Evolutionary conservation across 257 asterid genomes (phyloP), one percentile per base, ranked within the genome.

Genomic region (Solanum neorickii): DNA sequence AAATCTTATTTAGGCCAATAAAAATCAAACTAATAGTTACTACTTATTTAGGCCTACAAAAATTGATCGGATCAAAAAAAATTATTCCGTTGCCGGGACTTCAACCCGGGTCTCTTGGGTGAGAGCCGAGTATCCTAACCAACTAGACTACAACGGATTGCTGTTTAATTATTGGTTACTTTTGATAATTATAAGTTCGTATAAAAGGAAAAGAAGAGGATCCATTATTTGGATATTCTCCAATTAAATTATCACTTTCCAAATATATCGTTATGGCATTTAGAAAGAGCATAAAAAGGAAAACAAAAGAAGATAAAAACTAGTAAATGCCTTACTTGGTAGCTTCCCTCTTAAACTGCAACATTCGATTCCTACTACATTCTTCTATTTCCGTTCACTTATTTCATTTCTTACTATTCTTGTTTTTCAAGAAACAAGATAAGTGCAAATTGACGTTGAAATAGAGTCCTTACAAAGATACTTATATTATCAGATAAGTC

Each of bases 41-140:
- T 25, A 25, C 27, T 25, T 25, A 25, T 25, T 25, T 25, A 25
- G 27, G 27, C 27, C 27, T 25, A 25, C 27, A 25, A 25, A 25
- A 25, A 25, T 25, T 25, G 27, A 25, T 25, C 16, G 12, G 13
- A 46, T 46, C 5, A 15, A 16, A 52, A 16, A 49, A 6, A 10
- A 0, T 20, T 7, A 4, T 76, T 78, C 84, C 84, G 10, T 94
- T 95, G 96, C 96, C 97, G 96, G 98, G 97, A 93, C 93, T 93
- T 78, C 96, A 95, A 96, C 98, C 94, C 96, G 94, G 96, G 96
- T 93, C 96, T 92, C 96, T 92, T 94, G 96, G 98, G 98, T 95
- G 98, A 95, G 98, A 95, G 98, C 95, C 97, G 95, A 95, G 96
- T 95, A 94, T 95, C 98, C 98, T 95, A 21, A 96, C 98, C 98